Percentiles rank a stretch among this genome's conserved stretches.
Evolutionary conservation across 2,329 filamentous ascomycete species (phyloP).

Genomic region (Botrytis squamosa): DNA sequence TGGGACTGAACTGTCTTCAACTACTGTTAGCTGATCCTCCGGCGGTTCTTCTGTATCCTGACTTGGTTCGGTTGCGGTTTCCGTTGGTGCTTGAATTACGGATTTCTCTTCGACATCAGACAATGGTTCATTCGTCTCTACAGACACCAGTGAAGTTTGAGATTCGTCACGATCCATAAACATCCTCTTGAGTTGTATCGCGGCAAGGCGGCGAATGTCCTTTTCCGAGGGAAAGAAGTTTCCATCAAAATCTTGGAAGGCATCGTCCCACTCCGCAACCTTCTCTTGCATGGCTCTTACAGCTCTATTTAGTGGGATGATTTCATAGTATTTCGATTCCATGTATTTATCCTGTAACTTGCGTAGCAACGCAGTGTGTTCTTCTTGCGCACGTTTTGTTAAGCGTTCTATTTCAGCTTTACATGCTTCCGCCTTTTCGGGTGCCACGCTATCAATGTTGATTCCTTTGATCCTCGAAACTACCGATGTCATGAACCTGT

Average conservation of each 20-base stretch:
- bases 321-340: constrained; percentile 92
- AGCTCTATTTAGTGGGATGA: constrained; percentile 87
- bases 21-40: constrained; percentile 62
- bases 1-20: constrained; percentile 51
- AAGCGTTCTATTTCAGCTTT: constrained; percentile 77
- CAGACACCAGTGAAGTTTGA: constrained; percentile 68
- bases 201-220: constrained; percentile 88
- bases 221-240: constrained; percentile 94
- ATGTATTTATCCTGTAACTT: constrained; percentile 90
- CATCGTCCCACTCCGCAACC: constrained; percentile 88
- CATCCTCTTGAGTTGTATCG: constrained; percentile 89
- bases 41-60: constrained; percentile 65
- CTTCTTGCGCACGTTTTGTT: constrained; percentile 76
- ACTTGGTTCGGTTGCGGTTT: constrained; percentile 44
- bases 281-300: constrained; percentile 90
- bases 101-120: constrained; percentile 49
- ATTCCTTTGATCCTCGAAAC: constrained; percentile 82
- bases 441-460: constrained; percentile 84
- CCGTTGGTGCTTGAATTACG: constrained; percentile 29
- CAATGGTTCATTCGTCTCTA: constrained; percentile 60
- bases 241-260: constrained; percentile 85
- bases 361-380: constrained; percentile 70
- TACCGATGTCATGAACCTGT: constrained; percentile 84
- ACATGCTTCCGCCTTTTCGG: constrained; percentile 82
- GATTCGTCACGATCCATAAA: constrained; percentile 84